Percentiles rank a stretch among this genome's conserved stretches.
Conservation (phyloP, 768 basidiomycete genomes). For the Mycena indigotica region DNA sequence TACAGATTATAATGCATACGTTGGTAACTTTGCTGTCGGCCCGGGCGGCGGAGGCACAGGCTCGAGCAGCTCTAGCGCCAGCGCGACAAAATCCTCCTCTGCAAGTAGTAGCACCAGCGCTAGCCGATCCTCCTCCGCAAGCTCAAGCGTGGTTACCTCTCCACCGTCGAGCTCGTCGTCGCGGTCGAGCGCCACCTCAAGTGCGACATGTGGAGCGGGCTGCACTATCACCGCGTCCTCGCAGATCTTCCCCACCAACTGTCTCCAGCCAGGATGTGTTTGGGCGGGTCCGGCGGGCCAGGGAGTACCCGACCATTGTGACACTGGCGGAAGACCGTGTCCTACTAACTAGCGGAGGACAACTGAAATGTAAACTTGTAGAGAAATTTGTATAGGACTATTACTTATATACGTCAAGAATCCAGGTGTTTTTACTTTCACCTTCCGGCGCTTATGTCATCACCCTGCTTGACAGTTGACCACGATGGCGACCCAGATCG, state of each 20-base stretch:
- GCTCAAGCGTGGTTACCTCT: neutral
- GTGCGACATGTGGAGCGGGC: neutral
- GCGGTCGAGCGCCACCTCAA: constrained; percentile 1
- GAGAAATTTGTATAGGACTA: too few species aligned
- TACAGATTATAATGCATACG: constrained; percentile 1
- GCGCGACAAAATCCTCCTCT: constrained; percentile 6
- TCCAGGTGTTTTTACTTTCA: too few species aligned
- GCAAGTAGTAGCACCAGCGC: constrained; percentile 8
- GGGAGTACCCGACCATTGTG: neutral
- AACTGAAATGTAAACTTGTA: too few species aligned
- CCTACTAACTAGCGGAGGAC: too few species aligned
- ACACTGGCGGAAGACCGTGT: neutral
- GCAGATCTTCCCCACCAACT: too few species aligned
- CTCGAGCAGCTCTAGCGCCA: neutral
- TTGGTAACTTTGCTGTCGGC: neutral
- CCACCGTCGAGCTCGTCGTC: constrained; percentile 3
- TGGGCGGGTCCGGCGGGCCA: constrained; percentile 12
- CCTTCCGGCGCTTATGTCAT: too few species aligned
- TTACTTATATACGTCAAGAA: too few species aligned
- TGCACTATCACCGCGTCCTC: constrained; percentile 19
- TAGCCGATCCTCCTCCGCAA: neutral
- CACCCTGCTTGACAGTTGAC: too few species aligned
- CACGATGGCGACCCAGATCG: too few species aligned
- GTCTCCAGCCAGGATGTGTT: constrained; percentile 14
- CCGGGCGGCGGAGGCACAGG: too few species aligned